Percentiles rank a stretch among this genome's conserved stretches.
These are phyloP conservation scores for Stevia rebaudiana DNA, from an alignment of 140 eudicot genomes.

Conservation along the genomic window DNA sequence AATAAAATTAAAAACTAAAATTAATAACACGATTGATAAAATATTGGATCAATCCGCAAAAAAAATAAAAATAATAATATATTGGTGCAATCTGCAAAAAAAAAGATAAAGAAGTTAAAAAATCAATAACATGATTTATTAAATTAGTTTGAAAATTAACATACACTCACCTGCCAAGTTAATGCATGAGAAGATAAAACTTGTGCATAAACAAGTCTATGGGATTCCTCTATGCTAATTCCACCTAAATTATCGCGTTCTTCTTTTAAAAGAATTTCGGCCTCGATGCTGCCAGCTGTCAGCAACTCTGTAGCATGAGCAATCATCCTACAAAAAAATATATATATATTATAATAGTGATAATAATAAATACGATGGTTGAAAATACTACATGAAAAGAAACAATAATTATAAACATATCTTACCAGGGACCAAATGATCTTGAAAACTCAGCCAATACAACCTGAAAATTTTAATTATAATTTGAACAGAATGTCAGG, in stretches of 20 bases:
- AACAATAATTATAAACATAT: neutral
- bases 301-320: conserved; percentile 87
- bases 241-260: conserved; percentile 71
- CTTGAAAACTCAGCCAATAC: conserved; percentile 89
- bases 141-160: neutral
- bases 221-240: conserved; percentile 87
- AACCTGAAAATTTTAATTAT: conserved; percentile 41
- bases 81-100: conserved; percentile 84
- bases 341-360: too few species aligned
- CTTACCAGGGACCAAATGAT: conserved; percentile 99
- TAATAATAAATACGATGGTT: neutral
- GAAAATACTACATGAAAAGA: neutral
- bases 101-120: neutral
- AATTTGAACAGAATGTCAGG: neutral
- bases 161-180: conserved; percentile 88
- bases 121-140: neutral
- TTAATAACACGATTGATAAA: conserved; percentile 1
- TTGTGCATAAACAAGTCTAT: conserved; percentile 93
- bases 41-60: conserved; percentile 78
- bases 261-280: conserved; percentile 69
- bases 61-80: too few species aligned
- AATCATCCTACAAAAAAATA: conserved; percentile 69
- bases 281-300: conserved; percentile 76
- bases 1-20: neutral
- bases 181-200: conserved; percentile 81